Evolutionary conservation across 2,329 filamentous ascomycete species (phyloP), one percentile per base, ranked within the genome.

Genomic region (Cadophora luteo-olivacea): DNA sequence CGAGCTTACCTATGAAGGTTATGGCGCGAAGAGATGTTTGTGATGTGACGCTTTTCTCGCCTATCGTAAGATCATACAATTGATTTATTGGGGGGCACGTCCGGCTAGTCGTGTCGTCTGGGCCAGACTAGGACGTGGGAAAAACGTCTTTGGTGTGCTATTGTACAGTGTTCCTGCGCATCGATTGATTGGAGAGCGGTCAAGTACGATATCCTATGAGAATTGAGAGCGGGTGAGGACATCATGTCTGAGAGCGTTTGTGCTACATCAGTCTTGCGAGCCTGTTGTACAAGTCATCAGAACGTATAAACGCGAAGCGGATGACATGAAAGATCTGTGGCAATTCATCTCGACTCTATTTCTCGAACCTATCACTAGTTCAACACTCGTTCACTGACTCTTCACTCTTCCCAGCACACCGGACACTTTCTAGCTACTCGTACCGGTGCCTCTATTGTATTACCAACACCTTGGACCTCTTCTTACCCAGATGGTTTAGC

Each of bases 61-160:
- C 4, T 55, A 32, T 55, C 33, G 29, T 55, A 29, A 29, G 16
- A 9, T 19, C n/a, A 55, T 14, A 29, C 5, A 29, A 29, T 55
- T 55, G 14, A 32, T 55, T 33, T 55, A 55, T 55, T 55, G 29
- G 29, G 52, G 25, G 52, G 52, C 52, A 55, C 52, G 52, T 32
- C 33, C 29, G 24, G 29, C 14, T 32, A 4, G 4, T 33, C 19
- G 45, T 49, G 19, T 19, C 45, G 45, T n/a, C 22, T 9, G 45
- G 19, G 14, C 14, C 41, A 45, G 12, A 19, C 4, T 6, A 2
- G 22, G 45, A 49, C 1, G 5, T 49, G 45, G 6, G 6, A 14
- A 5, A 45, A 45, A 14, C 2, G 14, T 16, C 22, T 49, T 49
- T 19, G 6, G 45, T 6, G 19, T 49, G n/a, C 6, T 22, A n/a